Conservation (phyloP, 2,329 filamentous ascomycete species). For the Colletotrichum theobromicola region DNA sequence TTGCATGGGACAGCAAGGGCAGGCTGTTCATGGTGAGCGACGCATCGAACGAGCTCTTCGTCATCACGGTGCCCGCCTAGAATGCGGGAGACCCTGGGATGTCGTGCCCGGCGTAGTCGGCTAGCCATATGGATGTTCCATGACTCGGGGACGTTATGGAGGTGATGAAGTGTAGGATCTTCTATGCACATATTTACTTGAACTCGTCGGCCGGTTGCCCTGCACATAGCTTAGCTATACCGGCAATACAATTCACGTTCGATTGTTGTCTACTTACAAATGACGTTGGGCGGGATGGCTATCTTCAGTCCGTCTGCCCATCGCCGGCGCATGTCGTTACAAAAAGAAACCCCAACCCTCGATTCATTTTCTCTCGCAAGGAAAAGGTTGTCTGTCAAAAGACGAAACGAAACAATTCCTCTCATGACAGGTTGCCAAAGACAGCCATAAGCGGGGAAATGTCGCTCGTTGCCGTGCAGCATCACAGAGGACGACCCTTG, state of each 20-base stretch:
- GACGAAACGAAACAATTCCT: neutral
- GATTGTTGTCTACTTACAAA: neutral
- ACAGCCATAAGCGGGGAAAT: neutral
- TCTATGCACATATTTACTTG: neutral
- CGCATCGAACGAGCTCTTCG: slow-evolving; percentile 70
- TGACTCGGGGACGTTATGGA: neutral
- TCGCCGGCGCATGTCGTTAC: neutral
- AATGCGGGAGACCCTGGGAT: neutral
- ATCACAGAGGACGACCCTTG: slow-evolving; percentile 10
- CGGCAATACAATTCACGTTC: neutral
- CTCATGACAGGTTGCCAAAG: neutral
- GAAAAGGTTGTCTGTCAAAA: neutral
- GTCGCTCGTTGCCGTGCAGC: slow-evolving; percentile 15
- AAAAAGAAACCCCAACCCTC: neutral
- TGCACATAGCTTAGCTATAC: neutral
- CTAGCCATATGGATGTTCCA: neutral
- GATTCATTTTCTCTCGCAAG: neutral
- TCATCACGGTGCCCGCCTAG: slow-evolving; percentile 39
- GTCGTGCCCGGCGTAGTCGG: neutral
- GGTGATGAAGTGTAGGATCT: neutral
- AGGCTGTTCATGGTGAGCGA: slow-evolving; percentile 69
- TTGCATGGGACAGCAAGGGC: slow-evolving; percentile 55
- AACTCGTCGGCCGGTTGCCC: neutral
- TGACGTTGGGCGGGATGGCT: neutral
- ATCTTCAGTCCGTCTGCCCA: neutral